Conservation (phyloP, 75 land plant genomes). For the Sequoia sempervirens region DNA sequence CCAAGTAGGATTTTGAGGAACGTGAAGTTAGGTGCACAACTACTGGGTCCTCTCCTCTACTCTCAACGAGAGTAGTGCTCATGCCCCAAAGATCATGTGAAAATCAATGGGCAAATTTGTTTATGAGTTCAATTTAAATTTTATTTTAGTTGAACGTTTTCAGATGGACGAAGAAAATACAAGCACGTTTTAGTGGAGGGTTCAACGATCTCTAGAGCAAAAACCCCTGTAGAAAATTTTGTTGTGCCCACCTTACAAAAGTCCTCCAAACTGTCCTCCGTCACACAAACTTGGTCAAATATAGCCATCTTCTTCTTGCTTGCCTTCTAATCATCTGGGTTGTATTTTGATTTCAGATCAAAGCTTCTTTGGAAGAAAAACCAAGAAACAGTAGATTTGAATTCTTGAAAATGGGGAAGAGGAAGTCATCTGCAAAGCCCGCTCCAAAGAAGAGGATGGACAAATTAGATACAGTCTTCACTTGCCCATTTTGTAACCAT, state of each 20-base stretch:
- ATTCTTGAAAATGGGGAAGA: slow-evolving; percentile 71
- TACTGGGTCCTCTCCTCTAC: too few relatives aligned
- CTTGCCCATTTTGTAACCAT: slow-evolving; percentile 96
- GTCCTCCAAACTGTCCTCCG: not conserved
- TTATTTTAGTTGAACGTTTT: too few relatives aligned
- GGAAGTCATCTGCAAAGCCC: slow-evolving; percentile 91
- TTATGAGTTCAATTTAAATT: too few relatives aligned
- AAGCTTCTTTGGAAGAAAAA: not conserved
- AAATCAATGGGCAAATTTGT: too few relatives aligned
- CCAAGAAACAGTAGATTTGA: not conserved
- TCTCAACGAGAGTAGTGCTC: too few relatives aligned
- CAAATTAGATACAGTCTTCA: slow-evolving; percentile 89
- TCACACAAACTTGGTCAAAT: not conserved
- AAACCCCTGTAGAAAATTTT: too few relatives aligned
- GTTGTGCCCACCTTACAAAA: not conserved
- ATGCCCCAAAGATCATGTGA: too few relatives aligned
- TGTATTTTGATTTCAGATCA: not conserved
- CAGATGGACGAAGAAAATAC: too few relatives aligned
- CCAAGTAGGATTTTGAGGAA: too few relatives aligned
- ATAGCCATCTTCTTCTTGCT: not conserved
- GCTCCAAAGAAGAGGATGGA: slow-evolving; percentile 78
- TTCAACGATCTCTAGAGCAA: too few relatives aligned
- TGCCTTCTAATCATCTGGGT: not conserved
- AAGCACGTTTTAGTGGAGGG: too few relatives aligned
- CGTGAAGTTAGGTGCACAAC: too few relatives aligned